Base-by-base conservation (phyloP, 306 rosid species). In the Dicorynia guianensis region DNA sequence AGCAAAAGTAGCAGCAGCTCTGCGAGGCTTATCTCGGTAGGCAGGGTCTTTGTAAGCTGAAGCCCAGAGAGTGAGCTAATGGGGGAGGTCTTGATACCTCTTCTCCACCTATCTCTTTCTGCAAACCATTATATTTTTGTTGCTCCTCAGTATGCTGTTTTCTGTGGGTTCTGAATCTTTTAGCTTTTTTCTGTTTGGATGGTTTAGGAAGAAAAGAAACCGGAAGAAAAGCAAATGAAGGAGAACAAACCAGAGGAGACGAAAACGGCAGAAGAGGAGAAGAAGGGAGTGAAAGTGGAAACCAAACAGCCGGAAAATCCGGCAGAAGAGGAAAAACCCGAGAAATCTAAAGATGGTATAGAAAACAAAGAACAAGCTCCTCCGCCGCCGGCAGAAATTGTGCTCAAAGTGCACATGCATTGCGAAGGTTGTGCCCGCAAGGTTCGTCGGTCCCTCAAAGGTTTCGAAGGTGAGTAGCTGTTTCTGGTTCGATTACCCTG, bases 341-440 rank as follows among this genome's bases (percentile, higher is more conserved):
- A 69, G 49, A 88, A 75, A 20, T 55, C 76, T 55, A 82, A 80
- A 20, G 83, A 82, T 19, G 78, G 71, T 3, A 75, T 77, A 44
- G 79, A 84, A 53, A 47, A 63, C 53, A 79, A 81, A 20, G 86
- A 52, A 11, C 38, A 82, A 62, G 13, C 71, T n/a, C 67, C 69
- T 5, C 82, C 90, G 4, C 83, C 89, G 20, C 90, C 92, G 12
- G 86, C 89, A 18, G 97, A 94, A 18, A 84, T 94, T 30, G 80
- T 94, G 33, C 98, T 94, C 57, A 80, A 77, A 73, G 98, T 92
- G 8, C 90, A 67, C 88, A 94, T 94, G 98, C 98, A 94, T 83
- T 94, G 98, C 52, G 96, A 94, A 81, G 98, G 97, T 4, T 94
- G 98, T 76, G 98, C 98, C 33, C 92, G 96, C 15, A 92, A 90